These are phyloP conservation scores for Boletellus sp. DNA, from an alignment of 768 basidiomycete species.

Conservation along the genomic window DNA sequence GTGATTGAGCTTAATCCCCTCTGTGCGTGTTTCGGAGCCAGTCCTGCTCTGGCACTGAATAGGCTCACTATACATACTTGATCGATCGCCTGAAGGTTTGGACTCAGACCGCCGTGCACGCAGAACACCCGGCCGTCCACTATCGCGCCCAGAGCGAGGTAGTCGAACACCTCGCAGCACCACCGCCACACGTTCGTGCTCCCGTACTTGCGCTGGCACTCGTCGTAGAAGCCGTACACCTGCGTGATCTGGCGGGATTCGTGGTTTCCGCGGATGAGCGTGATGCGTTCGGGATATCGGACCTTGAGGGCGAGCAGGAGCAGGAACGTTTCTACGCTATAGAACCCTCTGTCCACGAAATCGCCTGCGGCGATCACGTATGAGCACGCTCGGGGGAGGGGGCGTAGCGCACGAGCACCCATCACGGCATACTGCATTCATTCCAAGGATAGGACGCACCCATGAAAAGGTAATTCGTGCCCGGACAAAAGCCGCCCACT, in stretches of 20 bases:
- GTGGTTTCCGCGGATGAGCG: slow-evolving; percentile 96
- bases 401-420: slow-evolving; percentile 4
- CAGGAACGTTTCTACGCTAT: slow-evolving; percentile 94
- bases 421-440: not conserved
- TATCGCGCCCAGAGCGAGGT: slow-evolving; percentile 88
- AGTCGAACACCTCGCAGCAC: slow-evolving; percentile 99
- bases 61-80: slow-evolving; percentile 53
- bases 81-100: slow-evolving; percentile 81
- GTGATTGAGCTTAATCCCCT: slow-evolving; percentile 15
- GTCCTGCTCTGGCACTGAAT: not conserved
- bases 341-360: slow-evolving; percentile 97
- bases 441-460: slow-evolving; percentile 46
- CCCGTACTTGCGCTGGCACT: slow-evolving; percentile 95
- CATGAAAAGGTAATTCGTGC: slow-evolving; percentile 97
- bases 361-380: slow-evolving; percentile 57
- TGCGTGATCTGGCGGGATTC: slow-evolving; percentile 97
- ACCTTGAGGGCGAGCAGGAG: slow-evolving; percentile 94
- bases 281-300: slow-evolving; percentile 95
- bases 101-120: slow-evolving; percentile 95
- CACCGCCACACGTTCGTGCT: slow-evolving; percentile 93
- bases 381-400: slow-evolving; percentile 1
- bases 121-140: slow-evolving; percentile 98
- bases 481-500: slow-evolving; percentile 87
- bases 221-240: slow-evolving; percentile 93
- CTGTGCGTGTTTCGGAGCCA: slow-evolving; percentile 19